Conservation (phyloP, 441 rosid species). For the Populus hybrid region DNA sequence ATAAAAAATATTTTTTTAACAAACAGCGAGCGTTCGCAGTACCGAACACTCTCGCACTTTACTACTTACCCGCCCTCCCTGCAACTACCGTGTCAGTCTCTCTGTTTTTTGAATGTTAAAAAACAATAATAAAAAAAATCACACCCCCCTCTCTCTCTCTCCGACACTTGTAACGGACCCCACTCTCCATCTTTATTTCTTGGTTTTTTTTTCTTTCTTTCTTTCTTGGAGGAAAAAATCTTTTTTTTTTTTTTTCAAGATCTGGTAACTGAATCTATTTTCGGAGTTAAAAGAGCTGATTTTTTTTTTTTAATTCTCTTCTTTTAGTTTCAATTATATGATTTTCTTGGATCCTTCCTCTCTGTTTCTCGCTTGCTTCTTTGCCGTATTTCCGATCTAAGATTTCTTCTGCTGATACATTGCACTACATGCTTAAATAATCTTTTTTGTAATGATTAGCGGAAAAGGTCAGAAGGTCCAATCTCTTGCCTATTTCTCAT, state of each 20-base stretch:
- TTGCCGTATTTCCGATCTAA: constrained; percentile 32
- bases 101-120: constrained; percentile 47
- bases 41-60: not conserved
- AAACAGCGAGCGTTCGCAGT: no score
- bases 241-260: constrained; percentile 17
- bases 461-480: constrained; percentile 34
- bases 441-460: not conserved
- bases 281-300: not conserved
- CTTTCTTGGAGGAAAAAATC: not conserved
- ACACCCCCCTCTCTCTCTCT: constrained; percentile 20
- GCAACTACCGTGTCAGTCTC: constrained; percentile 16
- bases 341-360: constrained; percentile 33
- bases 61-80: constrained; percentile 46
- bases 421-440: constrained; percentile 6
- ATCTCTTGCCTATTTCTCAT: constrained; percentile 11
- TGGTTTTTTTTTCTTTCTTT: no score
- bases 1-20: no score
- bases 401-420: not conserved
- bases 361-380: constrained; percentile 12
- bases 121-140: constrained; percentile 9
- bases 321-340: not conserved
- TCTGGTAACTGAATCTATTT: constrained; percentile 19
- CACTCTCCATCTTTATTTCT: not conserved
- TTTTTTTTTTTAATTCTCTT: not conserved
- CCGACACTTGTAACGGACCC: constrained; percentile 5